phyloP scores from a whole-genome alignment of 306 rosid genomes.

The Macrotyloma uniflorum region DNA sequence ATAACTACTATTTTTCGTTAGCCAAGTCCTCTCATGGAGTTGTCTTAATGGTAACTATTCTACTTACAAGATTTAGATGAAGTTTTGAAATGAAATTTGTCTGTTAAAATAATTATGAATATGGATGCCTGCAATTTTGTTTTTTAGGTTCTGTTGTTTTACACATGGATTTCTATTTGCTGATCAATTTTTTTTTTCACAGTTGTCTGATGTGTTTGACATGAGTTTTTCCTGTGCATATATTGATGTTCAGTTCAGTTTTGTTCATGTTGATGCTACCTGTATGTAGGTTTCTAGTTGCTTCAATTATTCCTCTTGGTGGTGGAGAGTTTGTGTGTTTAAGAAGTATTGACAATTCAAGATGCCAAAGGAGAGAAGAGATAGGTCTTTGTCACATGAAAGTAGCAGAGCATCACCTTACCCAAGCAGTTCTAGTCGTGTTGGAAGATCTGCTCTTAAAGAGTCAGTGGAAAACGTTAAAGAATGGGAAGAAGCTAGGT shows the following conservation, averaged over 20 bases:
- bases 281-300: conserved; percentile 42
- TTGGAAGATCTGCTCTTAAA: conserved; percentile 43
- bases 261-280: conserved; percentile 31
- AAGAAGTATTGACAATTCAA: conserved; percentile 28
- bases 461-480: conserved; percentile 65
- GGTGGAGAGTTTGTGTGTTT: conserved; percentile 33
- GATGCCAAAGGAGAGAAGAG: conserved; percentile 98
- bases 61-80: background rate
- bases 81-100: conserved; percentile 28
- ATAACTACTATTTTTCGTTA: background rate
- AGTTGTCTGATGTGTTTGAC: background rate
- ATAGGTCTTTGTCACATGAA: conserved; percentile 77
- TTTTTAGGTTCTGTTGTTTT: conserved; percentile 17
- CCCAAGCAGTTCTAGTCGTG: conserved; percentile 75
- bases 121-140: background rate
- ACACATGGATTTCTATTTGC: background rate
- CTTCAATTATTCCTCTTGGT: conserved; percentile 24
- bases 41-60: background rate
- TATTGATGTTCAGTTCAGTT: conserved; percentile 3
- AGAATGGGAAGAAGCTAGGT: conserved; percentile 98
- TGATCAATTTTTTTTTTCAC: background rate
- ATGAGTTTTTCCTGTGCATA: background rate
- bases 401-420: conserved; percentile 75
- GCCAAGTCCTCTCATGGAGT: background rate
- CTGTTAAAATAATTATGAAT: conserved; percentile 2